phyloP scores from a whole-genome alignment of 805 yeast species.

The Wickerhamomyces sydowiorum region DNA sequence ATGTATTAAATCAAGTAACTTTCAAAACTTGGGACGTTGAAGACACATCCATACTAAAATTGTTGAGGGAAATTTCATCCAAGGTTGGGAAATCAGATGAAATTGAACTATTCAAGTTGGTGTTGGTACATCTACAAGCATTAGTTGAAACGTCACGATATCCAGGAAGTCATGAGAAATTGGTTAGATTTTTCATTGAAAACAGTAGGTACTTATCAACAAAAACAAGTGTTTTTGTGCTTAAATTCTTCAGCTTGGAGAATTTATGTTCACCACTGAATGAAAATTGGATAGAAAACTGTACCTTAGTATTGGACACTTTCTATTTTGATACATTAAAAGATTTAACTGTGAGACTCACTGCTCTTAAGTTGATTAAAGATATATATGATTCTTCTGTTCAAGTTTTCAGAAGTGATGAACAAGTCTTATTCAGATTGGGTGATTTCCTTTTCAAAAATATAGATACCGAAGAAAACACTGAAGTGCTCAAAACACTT shows the following conservation, averaged over 20 bases:
- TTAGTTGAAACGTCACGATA: slow-evolving; percentile 27
- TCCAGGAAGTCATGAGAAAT: slow-evolving; percentile 35
- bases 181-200: slow-evolving; percentile 36
- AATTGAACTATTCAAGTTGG: slow-evolving; percentile 26
- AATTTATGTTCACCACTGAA: slow-evolving; percentile 49
- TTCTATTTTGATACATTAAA: slow-evolving; percentile 30
- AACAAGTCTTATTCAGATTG: slow-evolving; percentile 9
- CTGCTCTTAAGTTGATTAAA: slow-evolving; percentile 23
- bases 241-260: slow-evolving; percentile 41
- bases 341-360: slow-evolving; percentile 24
- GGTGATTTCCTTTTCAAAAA: slow-evolving; percentile 12
- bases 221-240: slow-evolving; percentile 34
- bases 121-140: slow-evolving; percentile 29
- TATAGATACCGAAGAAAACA: slow-evolving; percentile 12
- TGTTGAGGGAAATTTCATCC: slow-evolving; percentile 16
- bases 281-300: slow-evolving; percentile 45
- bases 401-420: slow-evolving; percentile 5
- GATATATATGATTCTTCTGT: slow-evolving; percentile 21
- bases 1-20: slow-evolving; percentile 27
- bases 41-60: slow-evolving; percentile 7
- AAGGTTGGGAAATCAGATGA: slow-evolving; percentile 24
- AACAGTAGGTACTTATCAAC: slow-evolving; percentile 32
- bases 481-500: slow-evolving; percentile 26
- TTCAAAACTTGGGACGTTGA: slow-evolving; percentile 37
- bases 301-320: slow-evolving; percentile 36